Conservation (phyloP, 805 yeast genomes). For the Kodamaea hsintzibuensis region DNA sequence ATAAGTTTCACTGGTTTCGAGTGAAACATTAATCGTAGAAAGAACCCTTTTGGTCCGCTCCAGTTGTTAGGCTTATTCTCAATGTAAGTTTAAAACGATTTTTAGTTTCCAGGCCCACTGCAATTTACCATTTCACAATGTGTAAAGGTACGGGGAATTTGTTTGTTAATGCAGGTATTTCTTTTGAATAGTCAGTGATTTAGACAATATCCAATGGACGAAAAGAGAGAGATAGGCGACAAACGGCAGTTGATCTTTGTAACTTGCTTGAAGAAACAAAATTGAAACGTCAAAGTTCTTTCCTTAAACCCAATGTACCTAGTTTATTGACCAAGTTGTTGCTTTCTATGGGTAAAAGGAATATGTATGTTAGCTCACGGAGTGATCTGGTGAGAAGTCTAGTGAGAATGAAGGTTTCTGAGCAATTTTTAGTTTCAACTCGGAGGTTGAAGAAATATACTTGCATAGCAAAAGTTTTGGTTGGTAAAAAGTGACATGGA, state of each 20-base stretch:
- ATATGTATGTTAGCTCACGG: conserved; percentile 48
- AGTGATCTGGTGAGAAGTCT: conserved; percentile 39
- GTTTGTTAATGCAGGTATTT: no score
- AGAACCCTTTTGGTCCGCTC: no score
- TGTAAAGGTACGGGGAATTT: no score
- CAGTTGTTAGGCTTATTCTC: no score
- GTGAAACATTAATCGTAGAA: no score
- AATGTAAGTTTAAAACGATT: no score
- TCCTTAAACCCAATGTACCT: conserved; percentile 20
- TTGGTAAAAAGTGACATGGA: conserved; percentile 25
- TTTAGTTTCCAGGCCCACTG: no score
- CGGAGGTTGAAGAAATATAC: conserved; percentile 44
- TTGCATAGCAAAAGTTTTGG: conserved; percentile 55
- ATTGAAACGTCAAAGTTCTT: no score
- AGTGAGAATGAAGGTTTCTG: conserved; percentile 41
- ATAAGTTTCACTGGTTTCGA: no score
- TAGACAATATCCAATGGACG: conserved; percentile 41
- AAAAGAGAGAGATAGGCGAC: conserved; percentile 29
- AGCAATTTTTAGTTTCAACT: conserved; percentile 35
- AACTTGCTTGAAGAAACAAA: no score
- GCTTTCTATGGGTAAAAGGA: conserved; percentile 24
- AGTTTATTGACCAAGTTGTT: conserved; percentile 17
- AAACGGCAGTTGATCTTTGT: conserved; percentile 29
- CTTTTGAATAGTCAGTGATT: conserved; percentile 44
- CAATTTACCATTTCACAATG: no score